Percentiles rank a stretch among this genome's conserved stretches.
These are phyloP conservation scores for Halteria grandinella DNA, from an alignment of 73 alveolate species.

Conservation along the genomic window DNA sequence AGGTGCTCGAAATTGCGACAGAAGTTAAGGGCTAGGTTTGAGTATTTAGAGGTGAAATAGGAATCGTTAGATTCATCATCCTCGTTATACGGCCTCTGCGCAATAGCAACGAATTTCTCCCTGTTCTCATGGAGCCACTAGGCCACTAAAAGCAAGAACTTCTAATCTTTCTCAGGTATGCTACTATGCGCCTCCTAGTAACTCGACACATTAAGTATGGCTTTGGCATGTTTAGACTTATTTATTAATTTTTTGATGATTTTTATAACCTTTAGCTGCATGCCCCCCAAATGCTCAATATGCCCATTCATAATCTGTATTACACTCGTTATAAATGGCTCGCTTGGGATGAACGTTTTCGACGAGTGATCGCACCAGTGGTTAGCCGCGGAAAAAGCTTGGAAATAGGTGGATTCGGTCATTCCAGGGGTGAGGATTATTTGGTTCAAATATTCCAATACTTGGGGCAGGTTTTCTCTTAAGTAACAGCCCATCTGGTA, in stretches of 20 bases:
- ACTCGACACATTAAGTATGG: background rate
- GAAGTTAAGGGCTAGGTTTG: slow-evolving; percentile 7
- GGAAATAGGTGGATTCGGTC: slow-evolving; percentile 1
- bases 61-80: slow-evolving; percentile 25
- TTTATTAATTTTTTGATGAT: background rate
- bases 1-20: slow-evolving; percentile 45
- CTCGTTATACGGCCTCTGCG: background rate
- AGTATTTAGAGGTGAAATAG: background rate
- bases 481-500: background rate
- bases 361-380: slow-evolving; percentile 42
- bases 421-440: slow-evolving; percentile 18
- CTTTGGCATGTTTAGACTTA: slow-evolving; percentile 45
- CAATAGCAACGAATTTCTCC: background rate
- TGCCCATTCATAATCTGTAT: background rate
- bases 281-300: background rate
- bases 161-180: slow-evolving; percentile 38
- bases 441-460: slow-evolving; percentile 10
- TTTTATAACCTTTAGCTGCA: slow-evolving; percentile 11
- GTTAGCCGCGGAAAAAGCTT: slow-evolving; percentile 30
- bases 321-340: slow-evolving; percentile 1
- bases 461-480: background rate
- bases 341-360: slow-evolving; percentile 44
- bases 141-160: slow-evolving; percentile 19
- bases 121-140: background rate
- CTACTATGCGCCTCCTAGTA: background rate